phyloP scores from a whole-genome alignment of 2,329 filamentous ascomycete genomes.

The Lomentospora prolificans region DNA sequence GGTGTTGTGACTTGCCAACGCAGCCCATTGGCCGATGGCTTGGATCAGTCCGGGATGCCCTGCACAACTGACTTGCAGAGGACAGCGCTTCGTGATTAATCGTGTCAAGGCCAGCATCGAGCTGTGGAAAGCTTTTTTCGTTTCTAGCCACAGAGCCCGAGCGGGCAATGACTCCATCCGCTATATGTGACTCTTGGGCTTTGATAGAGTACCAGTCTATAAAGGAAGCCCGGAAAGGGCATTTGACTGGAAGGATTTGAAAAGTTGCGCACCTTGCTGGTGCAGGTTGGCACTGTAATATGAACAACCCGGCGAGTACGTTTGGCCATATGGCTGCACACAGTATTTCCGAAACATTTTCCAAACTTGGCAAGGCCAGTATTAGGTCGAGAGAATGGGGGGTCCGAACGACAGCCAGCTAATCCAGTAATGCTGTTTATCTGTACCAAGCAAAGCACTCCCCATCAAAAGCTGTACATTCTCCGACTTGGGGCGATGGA shows the following conservation, averaged over 20 bases:
- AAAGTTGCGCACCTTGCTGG: not conserved
- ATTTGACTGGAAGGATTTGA: not conserved
- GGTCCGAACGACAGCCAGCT: not conserved
- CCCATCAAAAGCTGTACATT: not conserved
- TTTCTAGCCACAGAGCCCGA: not conserved
- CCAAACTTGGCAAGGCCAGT: not conserved
- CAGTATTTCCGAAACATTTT: not conserved
- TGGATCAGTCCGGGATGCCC: not conserved
- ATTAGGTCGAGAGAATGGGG: not conserved
- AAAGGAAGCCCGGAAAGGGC: not conserved
- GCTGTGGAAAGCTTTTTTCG: not conserved
- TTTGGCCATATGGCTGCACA: not conserved
- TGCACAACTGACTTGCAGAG: slow-evolving; percentile 3
- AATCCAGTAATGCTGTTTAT: not conserved
- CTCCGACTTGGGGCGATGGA: not conserved
- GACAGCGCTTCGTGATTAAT: not conserved
- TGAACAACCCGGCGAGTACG: not conserved
- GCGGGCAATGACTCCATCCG: not conserved
- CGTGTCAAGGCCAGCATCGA: not conserved
- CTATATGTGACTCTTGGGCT: not conserved
- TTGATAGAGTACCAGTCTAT: not conserved
- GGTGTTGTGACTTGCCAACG: not conserved
- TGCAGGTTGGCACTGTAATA: not conserved
- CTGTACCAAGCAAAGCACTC: not conserved
- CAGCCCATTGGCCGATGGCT: not conserved